Evolutionary conservation across 352 stramenopile species (phyloP).

Genomic region (Globisporangium lucens): DNA sequence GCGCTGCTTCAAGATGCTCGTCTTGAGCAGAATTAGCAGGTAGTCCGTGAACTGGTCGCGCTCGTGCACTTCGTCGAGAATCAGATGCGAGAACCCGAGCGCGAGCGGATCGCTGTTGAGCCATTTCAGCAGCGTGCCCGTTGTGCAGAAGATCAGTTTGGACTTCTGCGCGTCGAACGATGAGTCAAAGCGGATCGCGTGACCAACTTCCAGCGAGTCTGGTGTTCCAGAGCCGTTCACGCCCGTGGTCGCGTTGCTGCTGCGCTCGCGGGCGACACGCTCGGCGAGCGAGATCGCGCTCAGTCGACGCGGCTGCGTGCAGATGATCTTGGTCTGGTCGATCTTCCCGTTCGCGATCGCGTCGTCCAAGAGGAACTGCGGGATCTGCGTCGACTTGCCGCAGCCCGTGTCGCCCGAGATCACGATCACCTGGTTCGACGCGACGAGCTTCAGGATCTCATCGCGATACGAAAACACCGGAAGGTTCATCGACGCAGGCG

Average conservation of each 20-base stretch:
- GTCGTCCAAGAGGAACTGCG: conserved; percentile 91
- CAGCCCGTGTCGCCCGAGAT: conserved; percentile 94
- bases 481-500: conserved; percentile 30
- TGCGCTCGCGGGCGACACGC: conserved; percentile 83
- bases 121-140: conserved; percentile 88
- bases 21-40: conserved; percentile 93
- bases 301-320: conserved; percentile 92
- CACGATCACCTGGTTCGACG: conserved; percentile 88
- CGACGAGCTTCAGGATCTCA: conserved; percentile 61
- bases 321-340: conserved; percentile 76
- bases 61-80: conserved; percentile 97
- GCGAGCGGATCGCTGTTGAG: conserved; percentile 75
- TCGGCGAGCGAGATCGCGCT: conserved; percentile 90
- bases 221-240: conserved; percentile 8
- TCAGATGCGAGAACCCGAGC: conserved; percentile 88
- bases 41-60: conserved; percentile 95
- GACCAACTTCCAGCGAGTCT: conserved; percentile 66
- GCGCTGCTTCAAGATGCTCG: conserved; percentile 75
- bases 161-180: conserved; percentile 74
- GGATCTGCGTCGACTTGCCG: conserved; percentile 92
- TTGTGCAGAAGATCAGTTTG: conserved; percentile 97
- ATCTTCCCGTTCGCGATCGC: conserved; percentile 66
- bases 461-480: conserved; percentile 60
- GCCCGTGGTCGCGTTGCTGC: conserved; percentile 41
- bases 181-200: conserved; percentile 91